These are phyloP conservation scores for Boletus insuetus DNA, from an alignment of 768 basidiomycete genomes.

Conservation along the genomic window DNA sequence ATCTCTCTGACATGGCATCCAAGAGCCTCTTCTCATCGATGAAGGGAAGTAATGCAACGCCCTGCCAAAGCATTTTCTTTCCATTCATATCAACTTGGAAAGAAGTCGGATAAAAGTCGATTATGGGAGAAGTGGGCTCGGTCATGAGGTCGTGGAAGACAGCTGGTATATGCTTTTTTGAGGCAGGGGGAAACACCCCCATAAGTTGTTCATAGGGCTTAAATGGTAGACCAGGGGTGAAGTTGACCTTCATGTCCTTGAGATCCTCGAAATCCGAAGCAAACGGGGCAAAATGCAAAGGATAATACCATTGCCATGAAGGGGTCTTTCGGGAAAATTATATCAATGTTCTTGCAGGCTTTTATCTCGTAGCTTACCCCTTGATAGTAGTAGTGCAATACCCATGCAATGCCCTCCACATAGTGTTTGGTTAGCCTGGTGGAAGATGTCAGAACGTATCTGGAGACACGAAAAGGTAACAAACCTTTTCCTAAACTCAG, in stretches of 20 bases:
- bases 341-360: slow-evolving; percentile 12
- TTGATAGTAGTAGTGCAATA: slow-evolving; percentile 97
- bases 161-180: slow-evolving; percentile 84
- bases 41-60: slow-evolving; percentile 94
- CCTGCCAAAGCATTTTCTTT: slow-evolving; percentile 99
- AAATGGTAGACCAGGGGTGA: slow-evolving; percentile 83
- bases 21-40: slow-evolving; percentile 85
- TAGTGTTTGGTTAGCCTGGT: slow-evolving; percentile 77
- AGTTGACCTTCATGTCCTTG: slow-evolving; percentile 73
- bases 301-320: slow-evolving; percentile 99
- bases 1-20: slow-evolving; percentile 72
- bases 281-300: slow-evolving; percentile 97
- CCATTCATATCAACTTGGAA: slow-evolving; percentile 99
- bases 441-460: slow-evolving; percentile 4
- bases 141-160: slow-evolving; percentile 88
- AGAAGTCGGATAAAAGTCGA: slow-evolving; percentile 90
- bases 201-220: slow-evolving; percentile 97
- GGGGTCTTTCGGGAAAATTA: slow-evolving; percentile 53
- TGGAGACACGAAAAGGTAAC: slow-evolving; percentile 24
- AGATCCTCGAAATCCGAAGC: slow-evolving; percentile 90
- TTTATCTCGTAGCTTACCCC: slow-evolving; percentile 56
- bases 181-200: slow-evolving; percentile 92
- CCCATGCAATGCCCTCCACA: slow-evolving; percentile 94
- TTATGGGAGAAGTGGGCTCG: slow-evolving; percentile 83
- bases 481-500: slow-evolving; percentile 70